A percentile compares a stretch with the other conserved stretches of the same genome.
These are phyloP conservation scores for Striga hermonthica DNA, from an alignment of 305 asterid species.

Conservation along the genomic window DNA sequence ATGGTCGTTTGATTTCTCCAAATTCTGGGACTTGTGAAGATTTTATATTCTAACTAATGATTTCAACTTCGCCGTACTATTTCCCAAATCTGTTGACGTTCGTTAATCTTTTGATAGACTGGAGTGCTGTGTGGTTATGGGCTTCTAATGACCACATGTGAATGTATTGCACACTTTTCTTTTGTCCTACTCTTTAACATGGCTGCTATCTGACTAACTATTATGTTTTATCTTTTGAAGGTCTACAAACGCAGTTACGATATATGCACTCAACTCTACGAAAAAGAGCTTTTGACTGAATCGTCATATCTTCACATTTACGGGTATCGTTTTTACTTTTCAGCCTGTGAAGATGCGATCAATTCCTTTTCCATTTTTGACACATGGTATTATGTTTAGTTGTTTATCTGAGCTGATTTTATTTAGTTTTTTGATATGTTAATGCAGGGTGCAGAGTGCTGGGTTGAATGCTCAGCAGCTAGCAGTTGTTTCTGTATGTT, in stretches of 20 bases:
- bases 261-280: slow-evolving; percentile 81
- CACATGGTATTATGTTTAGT: slow-evolving; percentile 9
- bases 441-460: slow-evolving; percentile 73
- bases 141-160: too few relatives aligned
- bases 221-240: slow-evolving; percentile 37
- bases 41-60: too few relatives aligned
- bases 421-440: slow-evolving; percentile 15
- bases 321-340: slow-evolving; percentile 53
- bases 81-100: too few relatives aligned
- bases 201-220: background rate
- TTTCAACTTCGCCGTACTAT: too few relatives aligned
- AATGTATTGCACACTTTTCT: too few relatives aligned
- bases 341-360: slow-evolving; percentile 27
- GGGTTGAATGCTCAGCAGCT: slow-evolving; percentile 87
- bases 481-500: slow-evolving; percentile 88
- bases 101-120: too few relatives aligned
- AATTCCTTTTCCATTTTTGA: slow-evolving; percentile 19
- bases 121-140: too few relatives aligned
- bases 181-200: too few relatives aligned
- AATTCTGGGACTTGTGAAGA: too few relatives aligned
- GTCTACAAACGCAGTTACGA: slow-evolving; percentile 91
- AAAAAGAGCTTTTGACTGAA: slow-evolving; percentile 90
- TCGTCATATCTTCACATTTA: slow-evolving; percentile 77
- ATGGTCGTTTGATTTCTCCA: too few relatives aligned
- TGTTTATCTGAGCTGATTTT: slow-evolving; percentile 26